phyloP scores from a whole-genome alignment of 176 grass and related monocot species.

The Olyra latifolia region DNA sequence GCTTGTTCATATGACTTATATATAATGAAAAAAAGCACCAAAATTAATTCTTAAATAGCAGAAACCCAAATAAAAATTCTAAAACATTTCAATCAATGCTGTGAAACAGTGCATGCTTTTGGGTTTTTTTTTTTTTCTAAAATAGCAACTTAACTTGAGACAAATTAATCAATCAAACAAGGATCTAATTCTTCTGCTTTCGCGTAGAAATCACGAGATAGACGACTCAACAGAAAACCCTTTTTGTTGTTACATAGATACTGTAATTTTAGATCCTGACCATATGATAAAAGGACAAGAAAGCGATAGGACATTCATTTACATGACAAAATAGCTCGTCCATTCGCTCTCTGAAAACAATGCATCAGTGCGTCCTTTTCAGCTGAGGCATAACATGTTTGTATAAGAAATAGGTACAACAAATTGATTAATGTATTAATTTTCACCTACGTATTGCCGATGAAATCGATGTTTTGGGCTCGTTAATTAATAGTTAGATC shows the following conservation, averaged over 20 bases:
- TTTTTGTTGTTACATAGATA: slow-evolving; percentile 6
- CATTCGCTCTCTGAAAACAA: slow-evolving; percentile 32
- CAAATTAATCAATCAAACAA: background rate
- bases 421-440: slow-evolving; percentile 7
- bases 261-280: slow-evolving; percentile 5
- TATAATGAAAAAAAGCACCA: background rate
- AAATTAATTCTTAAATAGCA: background rate
- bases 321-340: background rate
- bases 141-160: slow-evolving; percentile 14
- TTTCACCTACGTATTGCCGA: background rate
- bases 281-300: background rate
- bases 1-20: no score
- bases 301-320: background rate
- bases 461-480: slow-evolving; percentile 11
- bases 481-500: slow-evolving; percentile 8
- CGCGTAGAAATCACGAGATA: slow-evolving; percentile 14
- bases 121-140: background rate
- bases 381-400: background rate
- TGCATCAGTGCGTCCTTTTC: background rate
- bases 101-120: background rate
- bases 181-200: background rate
- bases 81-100: background rate
- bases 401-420: no score
- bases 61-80: background rate
- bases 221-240: slow-evolving; percentile 3